Conservation (phyloP, 805 yeast species). For the Sporopachydermia quercuum region DNA sequence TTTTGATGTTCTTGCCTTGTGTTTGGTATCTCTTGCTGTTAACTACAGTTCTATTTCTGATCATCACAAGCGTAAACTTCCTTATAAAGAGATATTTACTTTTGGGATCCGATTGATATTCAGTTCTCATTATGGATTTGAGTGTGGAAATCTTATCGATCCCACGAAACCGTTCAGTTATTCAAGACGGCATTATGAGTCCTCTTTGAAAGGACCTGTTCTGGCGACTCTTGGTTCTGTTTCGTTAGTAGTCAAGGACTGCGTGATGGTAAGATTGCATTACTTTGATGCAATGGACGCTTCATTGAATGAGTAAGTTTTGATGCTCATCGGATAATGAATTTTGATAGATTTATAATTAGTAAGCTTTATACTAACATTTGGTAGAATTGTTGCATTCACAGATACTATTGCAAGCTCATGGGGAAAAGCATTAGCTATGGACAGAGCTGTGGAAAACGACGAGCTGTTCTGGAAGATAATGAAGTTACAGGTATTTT, state of each 20-base stretch:
- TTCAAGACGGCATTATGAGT: not conserved
- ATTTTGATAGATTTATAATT: no score
- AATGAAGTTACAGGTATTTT: conserved; percentile 7
- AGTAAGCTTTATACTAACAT: not conserved
- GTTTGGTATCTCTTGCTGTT: not conserved
- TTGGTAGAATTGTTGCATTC: not conserved
- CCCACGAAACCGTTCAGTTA: no score
- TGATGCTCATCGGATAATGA: no score
- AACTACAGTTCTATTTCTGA: not conserved
- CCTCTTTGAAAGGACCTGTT: not conserved
- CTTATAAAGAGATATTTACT: not conserved
- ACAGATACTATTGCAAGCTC: not conserved
- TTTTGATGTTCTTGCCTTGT: not conserved
- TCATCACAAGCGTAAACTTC: not conserved
- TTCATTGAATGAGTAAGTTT: not conserved
- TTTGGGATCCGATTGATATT: not conserved
- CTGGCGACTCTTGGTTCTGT: not conserved
- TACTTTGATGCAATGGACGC: not conserved
- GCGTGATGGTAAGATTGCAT: not conserved
- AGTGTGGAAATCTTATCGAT: not conserved
- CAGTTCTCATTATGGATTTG: not conserved
- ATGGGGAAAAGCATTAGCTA: not conserved
- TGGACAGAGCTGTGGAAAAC: not conserved
- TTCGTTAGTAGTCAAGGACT: not conserved
- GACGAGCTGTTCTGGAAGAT: conserved; percentile 3